Evolutionary conservation across 164 flowering plant species (phyloP).

Genomic region (Kalanchoe fedtschenkoi): DNA sequence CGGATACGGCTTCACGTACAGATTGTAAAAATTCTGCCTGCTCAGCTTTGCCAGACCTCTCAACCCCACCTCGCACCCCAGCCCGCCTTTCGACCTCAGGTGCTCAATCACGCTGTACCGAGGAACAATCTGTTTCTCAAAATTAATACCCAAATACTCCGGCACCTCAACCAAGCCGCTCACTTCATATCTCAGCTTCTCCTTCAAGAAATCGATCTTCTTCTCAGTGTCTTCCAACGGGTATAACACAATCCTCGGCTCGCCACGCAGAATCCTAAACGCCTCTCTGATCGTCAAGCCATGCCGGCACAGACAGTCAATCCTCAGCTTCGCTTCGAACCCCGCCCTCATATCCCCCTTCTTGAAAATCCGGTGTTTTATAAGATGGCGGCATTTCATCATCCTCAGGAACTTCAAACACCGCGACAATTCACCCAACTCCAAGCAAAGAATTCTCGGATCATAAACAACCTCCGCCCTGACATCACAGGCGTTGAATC

Average conservation of each 20-base stretch:
- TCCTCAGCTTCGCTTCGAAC: conserved; percentile 55
- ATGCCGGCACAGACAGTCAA: conserved; percentile 62
- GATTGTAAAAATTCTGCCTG: conserved; percentile 60
- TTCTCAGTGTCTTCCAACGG: conserved; percentile 47
- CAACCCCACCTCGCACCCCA: conserved; percentile 58
- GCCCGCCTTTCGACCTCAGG: conserved; percentile 58
- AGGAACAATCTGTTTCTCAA: conserved; percentile 79
- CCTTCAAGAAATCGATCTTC: conserved; percentile 57
- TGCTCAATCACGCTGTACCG: conserved; percentile 63
- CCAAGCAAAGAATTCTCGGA: conserved; percentile 54
- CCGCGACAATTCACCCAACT: conserved; percentile 65
- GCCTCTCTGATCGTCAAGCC: conserved; percentile 79
- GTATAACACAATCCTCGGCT: conserved; percentile 57
- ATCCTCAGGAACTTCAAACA: conserved; percentile 40
- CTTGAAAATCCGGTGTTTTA: conserved; percentile 39
- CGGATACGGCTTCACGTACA: conserved; percentile 91
- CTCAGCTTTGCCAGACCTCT: conserved; percentile 49
- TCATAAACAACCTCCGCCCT: conserved; percentile 37
- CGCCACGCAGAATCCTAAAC: conserved; percentile 57
- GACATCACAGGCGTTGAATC: conserved; percentile 39
- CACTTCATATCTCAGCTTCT: conserved; percentile 31
- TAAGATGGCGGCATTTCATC: conserved; percentile 51
- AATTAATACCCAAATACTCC: conserved; percentile 72
- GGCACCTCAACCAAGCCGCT: conserved; percentile 58
- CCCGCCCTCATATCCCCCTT: conserved; percentile 55